Evolutionary conservation across 73 alveolate species (phyloP).

Genomic region (Stentor coeruleus): DNA sequence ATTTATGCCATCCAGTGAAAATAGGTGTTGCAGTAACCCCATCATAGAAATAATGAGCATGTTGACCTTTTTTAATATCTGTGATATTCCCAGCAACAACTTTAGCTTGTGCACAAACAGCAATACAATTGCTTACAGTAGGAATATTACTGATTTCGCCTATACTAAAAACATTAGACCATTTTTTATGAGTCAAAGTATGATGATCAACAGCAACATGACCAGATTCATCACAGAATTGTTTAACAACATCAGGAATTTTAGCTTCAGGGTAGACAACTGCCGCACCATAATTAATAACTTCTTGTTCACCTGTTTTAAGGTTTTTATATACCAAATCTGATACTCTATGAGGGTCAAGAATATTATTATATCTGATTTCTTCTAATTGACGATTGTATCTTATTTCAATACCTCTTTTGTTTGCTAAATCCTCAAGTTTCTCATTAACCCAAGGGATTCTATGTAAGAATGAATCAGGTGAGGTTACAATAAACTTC

Average conservation of each 20-base stretch:
- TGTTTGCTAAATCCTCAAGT: background rate
- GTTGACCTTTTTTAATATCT: background rate
- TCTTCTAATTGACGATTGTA: background rate
- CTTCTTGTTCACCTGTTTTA: conserved; percentile 6
- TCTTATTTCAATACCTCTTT: conserved; percentile 13
- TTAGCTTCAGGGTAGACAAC: conserved; percentile 20
- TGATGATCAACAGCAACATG: background rate
- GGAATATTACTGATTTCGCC: conserved; percentile 20
- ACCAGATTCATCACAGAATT: background rate
- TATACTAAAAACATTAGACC: background rate
- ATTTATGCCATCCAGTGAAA: conserved; percentile 21
- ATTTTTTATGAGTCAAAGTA: background rate
- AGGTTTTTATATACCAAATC: conserved; percentile 8
- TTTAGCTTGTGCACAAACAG: conserved; percentile 11
- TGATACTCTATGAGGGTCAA: conserved; percentile 12
- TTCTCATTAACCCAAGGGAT: conserved; percentile 15
- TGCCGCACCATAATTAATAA: background rate
- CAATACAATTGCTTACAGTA: conserved; percentile 20
- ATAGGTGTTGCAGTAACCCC: conserved; percentile 32
- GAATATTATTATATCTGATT: background rate
- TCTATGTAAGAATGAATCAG: conserved; percentile 21
- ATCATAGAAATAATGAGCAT: background rate
- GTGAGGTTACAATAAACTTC: conserved; percentile 21
- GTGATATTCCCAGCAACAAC: conserved; percentile 20
- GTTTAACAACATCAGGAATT: conserved; percentile 2